Conservation (phyloP, 2,329 filamentous ascomycete genomes). For the Aureobasidium sp. region DNA sequence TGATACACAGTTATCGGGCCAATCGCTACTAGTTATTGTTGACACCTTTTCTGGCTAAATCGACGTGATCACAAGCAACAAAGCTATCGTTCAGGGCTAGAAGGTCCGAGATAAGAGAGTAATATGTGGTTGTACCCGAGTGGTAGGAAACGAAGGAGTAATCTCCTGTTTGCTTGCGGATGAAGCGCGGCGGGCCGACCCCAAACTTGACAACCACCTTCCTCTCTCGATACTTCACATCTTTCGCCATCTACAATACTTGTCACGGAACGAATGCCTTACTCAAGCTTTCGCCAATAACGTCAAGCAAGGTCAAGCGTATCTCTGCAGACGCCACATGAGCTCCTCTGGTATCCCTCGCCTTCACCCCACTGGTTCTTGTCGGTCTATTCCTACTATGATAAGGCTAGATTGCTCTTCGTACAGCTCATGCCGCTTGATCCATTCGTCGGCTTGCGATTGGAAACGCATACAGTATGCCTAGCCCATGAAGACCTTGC, state of each 20-base stretch:
- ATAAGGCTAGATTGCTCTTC: neutral
- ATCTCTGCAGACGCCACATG: neutral
- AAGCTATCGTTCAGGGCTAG: too few species aligned
- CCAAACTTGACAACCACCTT: neutral
- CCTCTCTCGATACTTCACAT: neutral
- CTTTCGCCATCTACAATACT: neutral
- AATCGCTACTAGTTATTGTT: neutral
- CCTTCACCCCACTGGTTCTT: neutral
- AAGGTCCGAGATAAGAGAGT: too few species aligned
- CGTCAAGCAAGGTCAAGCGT: neutral
- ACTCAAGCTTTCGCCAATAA: constrained; percentile 11
- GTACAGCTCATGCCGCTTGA: too few species aligned
- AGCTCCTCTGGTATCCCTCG: neutral
- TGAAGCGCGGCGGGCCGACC: constrained; percentile 13
- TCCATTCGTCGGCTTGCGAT: neutral
- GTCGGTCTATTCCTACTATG: neutral
- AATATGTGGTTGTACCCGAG: too few species aligned
- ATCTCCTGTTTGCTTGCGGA: neutral
- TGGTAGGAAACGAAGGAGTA: neutral
- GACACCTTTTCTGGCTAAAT: neutral
- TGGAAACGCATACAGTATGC: neutral
- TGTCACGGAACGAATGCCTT: neutral
- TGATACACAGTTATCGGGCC: constrained; percentile 13
- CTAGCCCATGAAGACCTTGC: neutral
- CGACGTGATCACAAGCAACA: neutral